A percentile compares a stretch with the other conserved stretches of the same genome.
Conservation (phyloP, 2,329 filamentous ascomycete species). For the Herpotrichia juniperi region DNA sequence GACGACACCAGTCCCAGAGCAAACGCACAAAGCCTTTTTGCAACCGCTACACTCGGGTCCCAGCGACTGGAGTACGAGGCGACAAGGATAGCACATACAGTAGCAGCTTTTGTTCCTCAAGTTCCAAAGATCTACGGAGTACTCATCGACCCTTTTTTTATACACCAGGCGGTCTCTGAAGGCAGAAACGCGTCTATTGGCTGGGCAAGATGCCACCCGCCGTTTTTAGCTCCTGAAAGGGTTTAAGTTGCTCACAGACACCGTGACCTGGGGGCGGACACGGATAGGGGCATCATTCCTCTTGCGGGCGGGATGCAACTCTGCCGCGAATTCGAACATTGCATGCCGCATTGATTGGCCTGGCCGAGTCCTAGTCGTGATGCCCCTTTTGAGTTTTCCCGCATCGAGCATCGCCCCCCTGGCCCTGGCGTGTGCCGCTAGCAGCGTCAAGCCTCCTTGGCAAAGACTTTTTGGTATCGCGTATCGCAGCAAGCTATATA, state of each 20-base stretch:
- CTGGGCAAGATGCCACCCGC: background rate
- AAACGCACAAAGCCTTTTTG: background rate
- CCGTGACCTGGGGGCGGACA: background rate
- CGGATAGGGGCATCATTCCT: background rate
- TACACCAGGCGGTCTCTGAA: background rate
- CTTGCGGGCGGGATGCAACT: too few relatives aligned
- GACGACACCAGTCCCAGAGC: constrained; percentile 1
- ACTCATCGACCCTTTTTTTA: too few relatives aligned
- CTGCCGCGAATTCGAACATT: too few relatives aligned
- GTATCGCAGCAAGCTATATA: constrained; percentile 2
- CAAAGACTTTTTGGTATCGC: constrained; percentile 6
- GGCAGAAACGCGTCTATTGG: background rate
- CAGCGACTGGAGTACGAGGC: too few relatives aligned
- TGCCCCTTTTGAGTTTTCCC: background rate
- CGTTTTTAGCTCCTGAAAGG: background rate
- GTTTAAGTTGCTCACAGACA: background rate
- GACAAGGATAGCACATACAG: too few relatives aligned
- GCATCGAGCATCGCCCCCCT: background rate
- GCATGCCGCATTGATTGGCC: too few relatives aligned
- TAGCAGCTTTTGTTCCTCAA: too few relatives aligned
- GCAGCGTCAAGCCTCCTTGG: constrained; percentile 27
- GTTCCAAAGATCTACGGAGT: too few relatives aligned
- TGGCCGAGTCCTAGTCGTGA: too few relatives aligned
- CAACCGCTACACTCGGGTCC: background rate
- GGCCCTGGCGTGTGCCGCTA: constrained; percentile 10